Base-by-base conservation (phyloP, 371 early-diverging fungal species). In the Thermomucor indicae-seudaticae region DNA sequence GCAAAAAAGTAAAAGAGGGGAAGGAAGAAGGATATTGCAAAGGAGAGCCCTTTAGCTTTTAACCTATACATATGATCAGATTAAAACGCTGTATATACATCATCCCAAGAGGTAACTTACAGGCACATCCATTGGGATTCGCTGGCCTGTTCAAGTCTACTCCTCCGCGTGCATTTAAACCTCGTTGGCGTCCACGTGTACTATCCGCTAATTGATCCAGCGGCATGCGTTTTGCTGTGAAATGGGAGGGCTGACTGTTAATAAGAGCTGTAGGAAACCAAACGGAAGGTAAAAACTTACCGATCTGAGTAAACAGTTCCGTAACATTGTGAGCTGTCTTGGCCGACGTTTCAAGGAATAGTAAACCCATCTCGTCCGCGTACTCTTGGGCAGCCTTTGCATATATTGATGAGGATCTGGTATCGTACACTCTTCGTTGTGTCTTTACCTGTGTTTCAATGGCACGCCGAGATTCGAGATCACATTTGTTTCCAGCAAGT, bases 281-380 rank as follows among this genome's bases (percentile, higher is more conserved):
- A 24, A 23, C n/a, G 25, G 17, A 27, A 31, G 37, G 14, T 27
- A 20, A 19, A 47, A 20, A 20, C 64, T 51, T 76, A 81, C 92
- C 94, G 78, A 97, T 89, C 47, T 85, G 80, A 23, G 83, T 84
- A 63, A 97, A 96, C 31, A 96, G 70, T 47, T 92, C 92, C 51
- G 78, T 79, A 17, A 96, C 92, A 55, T 87, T 89, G 28, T 83
- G 81, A 8, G 94, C 92, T 16, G 86, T 85, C 70, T 96, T 94
- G 55, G 98, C 98, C 0, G 92, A 93, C 3, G 96, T 93, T 64
- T 96, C 97, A 50, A 89, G 82, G 65, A 95, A 96, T 46, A 97
- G 61, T 40, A 96, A 77, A 6, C 88, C 86, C 12, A 81, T 75
- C 59, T 95, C 91, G 38, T 85, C 83, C 3, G 96, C 96, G 65